Conservation (phyloP, 176 grass and related monocot genomes). For the Hordeum vulgare region MorexV3_pseudomolecules_assembly NC_058519.1:38504113-38504612, state of each 20-base stretch:
- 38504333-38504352: slow-evolving; percentile 36
- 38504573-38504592: slow-evolving; percentile 45
- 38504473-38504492: slow-evolving; percentile 82
- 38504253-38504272: background rate
- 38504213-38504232: slow-evolving; percentile 49
- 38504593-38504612: slow-evolving; percentile 70
- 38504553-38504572: slow-evolving; percentile 51
- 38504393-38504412: slow-evolving; percentile 66
- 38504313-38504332: slow-evolving; percentile 51
- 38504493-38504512: slow-evolving; percentile 70
- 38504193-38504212: background rate
- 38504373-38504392: slow-evolving; percentile 51
- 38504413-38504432: slow-evolving; percentile 65
- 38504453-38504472: slow-evolving; percentile 78
- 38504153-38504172: slow-evolving; percentile 95
- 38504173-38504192: slow-evolving; percentile 69
- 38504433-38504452: slow-evolving; percentile 68
- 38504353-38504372: slow-evolving; percentile 64
- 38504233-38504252: slow-evolving; percentile 31
- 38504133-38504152: slow-evolving; percentile 80
- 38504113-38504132: slow-evolving; percentile 70
- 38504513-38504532: slow-evolving; percentile 23
- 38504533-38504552: background rate
- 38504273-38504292: slow-evolving; percentile 46
- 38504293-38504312: slow-evolving; percentile 44